A percentile compares a stretch with the other conserved stretches of the same genome.
Evolutionary conservation across 2,329 filamentous ascomycete species (phyloP).

Genomic region (Colletotrichum aenigma): DNA sequence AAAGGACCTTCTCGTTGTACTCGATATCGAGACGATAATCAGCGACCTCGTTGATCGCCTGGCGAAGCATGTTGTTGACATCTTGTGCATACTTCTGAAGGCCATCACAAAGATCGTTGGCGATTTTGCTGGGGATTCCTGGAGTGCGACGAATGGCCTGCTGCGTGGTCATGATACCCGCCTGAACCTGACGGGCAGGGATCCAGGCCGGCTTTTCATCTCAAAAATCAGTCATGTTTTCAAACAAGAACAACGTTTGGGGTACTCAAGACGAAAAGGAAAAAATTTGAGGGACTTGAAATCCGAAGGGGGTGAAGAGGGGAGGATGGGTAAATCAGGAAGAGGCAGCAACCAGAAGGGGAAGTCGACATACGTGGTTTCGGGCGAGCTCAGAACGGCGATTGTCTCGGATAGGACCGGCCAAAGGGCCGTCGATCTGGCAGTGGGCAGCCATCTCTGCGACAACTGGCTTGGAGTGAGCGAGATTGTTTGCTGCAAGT

Average conservation of each 20-base stretch:
- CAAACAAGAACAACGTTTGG: not conserved
- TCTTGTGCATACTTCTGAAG: conserved; percentile 29
- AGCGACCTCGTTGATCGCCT: conserved; percentile 20
- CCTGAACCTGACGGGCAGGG: conserved; percentile 16
- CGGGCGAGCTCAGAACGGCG: conserved; percentile 19
- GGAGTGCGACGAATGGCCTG: conserved; percentile 22
- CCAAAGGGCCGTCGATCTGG: conserved; percentile 19
- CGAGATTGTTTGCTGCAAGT: not conserved
- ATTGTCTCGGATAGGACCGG: conserved; percentile 18
- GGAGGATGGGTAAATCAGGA: not conserved
- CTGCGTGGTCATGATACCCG: conserved; percentile 21
- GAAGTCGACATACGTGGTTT: conserved; percentile 16
- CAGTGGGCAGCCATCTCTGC: conserved; percentile 17
- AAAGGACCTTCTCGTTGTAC: conserved; percentile 33
- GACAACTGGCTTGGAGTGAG: not conserved
- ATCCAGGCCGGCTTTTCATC: conserved; percentile 18
- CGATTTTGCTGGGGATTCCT: conserved; percentile 18
- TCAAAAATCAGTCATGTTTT: not conserved
- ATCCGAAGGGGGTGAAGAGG: not conserved
- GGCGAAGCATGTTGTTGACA: conserved; percentile 28
- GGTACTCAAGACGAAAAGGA: not conserved
- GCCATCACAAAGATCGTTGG: conserved; percentile 18
- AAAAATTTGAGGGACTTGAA: not conserved
- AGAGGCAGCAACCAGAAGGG: not conserved
- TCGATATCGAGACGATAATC: conserved; percentile 33